Base-by-base conservation (phyloP, 805 yeast genomes). In the Sugiyamaella floridensis region DNA sequence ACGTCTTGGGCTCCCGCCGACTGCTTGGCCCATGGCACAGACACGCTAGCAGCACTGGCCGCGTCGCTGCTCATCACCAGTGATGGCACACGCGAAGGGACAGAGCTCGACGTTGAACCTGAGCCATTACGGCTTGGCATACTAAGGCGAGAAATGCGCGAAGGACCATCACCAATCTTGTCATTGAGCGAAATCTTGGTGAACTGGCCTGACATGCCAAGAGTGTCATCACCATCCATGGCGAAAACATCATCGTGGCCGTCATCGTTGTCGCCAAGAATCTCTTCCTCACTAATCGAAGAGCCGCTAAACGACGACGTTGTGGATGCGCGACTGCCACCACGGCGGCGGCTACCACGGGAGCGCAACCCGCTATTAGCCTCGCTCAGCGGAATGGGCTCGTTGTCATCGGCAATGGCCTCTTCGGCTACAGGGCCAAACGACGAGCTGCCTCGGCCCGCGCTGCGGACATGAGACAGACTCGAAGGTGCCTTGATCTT, bases 51-150 rank as follows among this genome's bases (percentile, higher is more conserved):
- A 14, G 34, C 43, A 16, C 32, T 44, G 19, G 47, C 48, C 15
- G 45, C 48, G 19, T 32, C 48, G 28, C 46, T 46, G 15, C 19
- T 53, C 28, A 19, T 28, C n/a, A 47, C 43, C 9, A 48, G 34
- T 15, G 59, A 56, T 45, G 53, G 58, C n/a, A 55, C 55, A 47
- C 60, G 47, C 37, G 64, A 61, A 11, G 64, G 64, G 15, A 58
- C 58, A 7, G 63, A 55, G 29, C 57, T 52, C 12, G 61, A 41
- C 14, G 63, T 58, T n/a, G 61, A 52, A 3, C 50, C 51, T 11
- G 53, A 55, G 22, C 47, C 46, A 20, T 45, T 34, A 12, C 60
- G 54, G 7, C 37, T 15, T 22, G 19, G 32, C 26, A 22, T 22
- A 6, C 26, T 22, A 18, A 48, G 20, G 22, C 34, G 42, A 40